These are phyloP conservation scores for Aurinia saxatilis DNA, from an alignment of 345 rosid species.

Conservation along the genomic window DNA sequence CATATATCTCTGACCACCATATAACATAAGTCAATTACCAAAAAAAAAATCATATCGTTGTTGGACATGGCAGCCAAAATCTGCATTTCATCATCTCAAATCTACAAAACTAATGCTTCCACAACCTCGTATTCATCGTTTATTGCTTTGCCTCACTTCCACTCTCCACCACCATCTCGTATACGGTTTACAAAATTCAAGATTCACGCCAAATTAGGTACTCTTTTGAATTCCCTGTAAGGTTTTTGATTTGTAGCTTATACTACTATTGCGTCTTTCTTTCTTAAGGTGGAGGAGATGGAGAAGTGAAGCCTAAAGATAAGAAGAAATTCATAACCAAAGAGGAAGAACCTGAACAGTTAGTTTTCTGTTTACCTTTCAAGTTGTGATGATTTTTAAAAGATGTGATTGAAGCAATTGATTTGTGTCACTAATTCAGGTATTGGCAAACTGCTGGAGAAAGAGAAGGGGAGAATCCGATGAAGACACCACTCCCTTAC, in stretches of 20 bases:
- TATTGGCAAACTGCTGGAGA: constrained; percentile 92
- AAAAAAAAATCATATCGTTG: background rate
- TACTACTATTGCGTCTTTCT: background rate
- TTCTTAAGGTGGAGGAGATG: constrained; percentile 55
- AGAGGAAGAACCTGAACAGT: constrained; percentile 92
- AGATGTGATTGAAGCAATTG: background rate
- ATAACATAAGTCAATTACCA: background rate
- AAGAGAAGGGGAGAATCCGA: constrained; percentile 91
- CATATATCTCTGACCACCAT: background rate
- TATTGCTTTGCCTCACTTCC: constrained; percentile 12
- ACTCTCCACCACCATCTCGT: constrained; percentile 20
- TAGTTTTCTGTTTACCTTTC: no score
- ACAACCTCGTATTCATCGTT: constrained; percentile 21
- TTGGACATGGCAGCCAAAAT: constrained; percentile 48
- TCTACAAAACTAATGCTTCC: constrained; percentile 14
- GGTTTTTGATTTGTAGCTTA: background rate
- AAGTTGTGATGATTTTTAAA: no score
- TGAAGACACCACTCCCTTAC: constrained; percentile 87
- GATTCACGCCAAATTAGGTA: constrained; percentile 55
- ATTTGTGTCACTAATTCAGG: constrained; percentile 34
- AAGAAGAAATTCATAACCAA: constrained; percentile 81
- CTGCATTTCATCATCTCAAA: constrained; percentile 36
- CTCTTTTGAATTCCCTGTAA: background rate
- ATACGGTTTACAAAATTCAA: constrained; percentile 34
- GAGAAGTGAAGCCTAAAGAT: constrained; percentile 60